phyloP scores from a whole-genome alignment of 352 stramenopile genomes.

The Phytophthora aleatoria region DNA sequence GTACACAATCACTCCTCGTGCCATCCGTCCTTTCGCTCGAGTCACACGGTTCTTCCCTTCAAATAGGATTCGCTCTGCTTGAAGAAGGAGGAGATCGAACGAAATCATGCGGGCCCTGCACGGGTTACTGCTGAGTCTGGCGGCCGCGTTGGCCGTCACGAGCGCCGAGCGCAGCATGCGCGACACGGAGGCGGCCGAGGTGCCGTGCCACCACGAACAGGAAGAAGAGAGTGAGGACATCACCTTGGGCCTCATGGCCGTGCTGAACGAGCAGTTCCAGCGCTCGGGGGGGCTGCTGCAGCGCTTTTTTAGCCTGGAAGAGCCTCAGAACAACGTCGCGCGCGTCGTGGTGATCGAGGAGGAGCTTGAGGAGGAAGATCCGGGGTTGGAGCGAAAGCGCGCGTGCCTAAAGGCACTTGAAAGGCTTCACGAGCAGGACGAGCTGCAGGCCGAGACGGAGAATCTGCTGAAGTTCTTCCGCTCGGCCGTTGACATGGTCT shows the following conservation, averaged over 20 bases:
- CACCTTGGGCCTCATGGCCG: conserved; percentile 28
- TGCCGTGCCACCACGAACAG: conserved; percentile 18
- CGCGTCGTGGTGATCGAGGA: conserved; percentile 45
- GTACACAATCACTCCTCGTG: conserved; percentile 2
- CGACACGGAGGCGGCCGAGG: conserved; percentile 6
- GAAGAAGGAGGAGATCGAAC: conserved; percentile 33
- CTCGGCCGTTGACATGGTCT: conserved; percentile 46
- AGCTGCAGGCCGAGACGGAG: conserved; percentile 40
- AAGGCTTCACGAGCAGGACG: conserved; percentile 50
- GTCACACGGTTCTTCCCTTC: conserved; percentile 28
- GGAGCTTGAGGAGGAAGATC: conserved; percentile 15
- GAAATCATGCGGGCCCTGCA: conserved; percentile 20
- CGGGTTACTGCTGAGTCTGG: conserved; percentile 34
- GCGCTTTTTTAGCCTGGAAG: conserved; percentile 37
- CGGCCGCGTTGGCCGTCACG: conserved; percentile 20
- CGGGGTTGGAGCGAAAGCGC: conserved; percentile 27
- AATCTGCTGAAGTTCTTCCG: conserved; percentile 47
- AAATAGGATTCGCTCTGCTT: conserved; percentile 39
- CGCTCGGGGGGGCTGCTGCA: conserved; percentile 46
- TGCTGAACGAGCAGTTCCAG: conserved; percentile 45
- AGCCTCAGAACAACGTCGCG: conserved; percentile 15
- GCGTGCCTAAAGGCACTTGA: conserved; percentile 52
- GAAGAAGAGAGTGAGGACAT: conserved; percentile 9
- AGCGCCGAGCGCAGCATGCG: conserved; percentile 20
- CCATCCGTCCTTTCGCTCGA: conserved; percentile 17